Percentiles rank a stretch among this genome's conserved stretches.
Conservation (phyloP, 1,139 yeast genomes). For the Candida frijolesensis region DNA sequence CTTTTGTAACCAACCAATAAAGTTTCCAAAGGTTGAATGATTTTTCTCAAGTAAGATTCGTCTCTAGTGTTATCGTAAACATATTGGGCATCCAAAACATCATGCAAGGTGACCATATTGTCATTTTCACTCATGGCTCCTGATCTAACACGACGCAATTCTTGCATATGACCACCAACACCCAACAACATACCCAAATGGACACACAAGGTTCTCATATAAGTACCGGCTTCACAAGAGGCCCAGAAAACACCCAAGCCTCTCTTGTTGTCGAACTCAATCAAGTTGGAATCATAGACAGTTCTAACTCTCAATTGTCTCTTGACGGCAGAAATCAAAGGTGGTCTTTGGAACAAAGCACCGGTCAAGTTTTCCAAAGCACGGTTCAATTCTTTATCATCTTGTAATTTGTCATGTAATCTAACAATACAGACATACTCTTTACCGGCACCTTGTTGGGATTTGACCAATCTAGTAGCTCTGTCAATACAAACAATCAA, state of each 20-base stretch:
- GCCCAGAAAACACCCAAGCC: conserved; percentile 99
- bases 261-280: conserved; percentile 96
- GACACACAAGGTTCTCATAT: conserved; percentile 98
- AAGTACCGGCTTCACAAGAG: conserved; percentile 99
- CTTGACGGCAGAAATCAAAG: conserved; percentile 97
- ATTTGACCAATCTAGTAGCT: conserved; percentile 96
- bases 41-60: conserved; percentile 90
- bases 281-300: conserved; percentile 91
- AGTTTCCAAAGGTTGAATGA: conserved; percentile 94
- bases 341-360: conserved; percentile 98
- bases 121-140: conserved; percentile 94
- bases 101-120: conserved; percentile 93
- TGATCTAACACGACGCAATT: conserved; percentile 97
- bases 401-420: conserved; percentile 89
- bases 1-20: conserved; percentile 93
- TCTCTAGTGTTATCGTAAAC: conserved; percentile 96
- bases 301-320: conserved; percentile 98
- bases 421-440: conserved; percentile 98
- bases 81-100: conserved; percentile 97
- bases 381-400: conserved; percentile 87
- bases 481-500: conserved; percentile 96
- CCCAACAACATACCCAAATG: conserved; percentile 97
- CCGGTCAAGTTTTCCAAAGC: conserved; percentile 94
- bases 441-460: conserved; percentile 99
- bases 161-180: conserved; percentile 99